Conservation (phyloP, 2,329 filamentous ascomycete species). For the Metarhizium rileyi region DNA sequence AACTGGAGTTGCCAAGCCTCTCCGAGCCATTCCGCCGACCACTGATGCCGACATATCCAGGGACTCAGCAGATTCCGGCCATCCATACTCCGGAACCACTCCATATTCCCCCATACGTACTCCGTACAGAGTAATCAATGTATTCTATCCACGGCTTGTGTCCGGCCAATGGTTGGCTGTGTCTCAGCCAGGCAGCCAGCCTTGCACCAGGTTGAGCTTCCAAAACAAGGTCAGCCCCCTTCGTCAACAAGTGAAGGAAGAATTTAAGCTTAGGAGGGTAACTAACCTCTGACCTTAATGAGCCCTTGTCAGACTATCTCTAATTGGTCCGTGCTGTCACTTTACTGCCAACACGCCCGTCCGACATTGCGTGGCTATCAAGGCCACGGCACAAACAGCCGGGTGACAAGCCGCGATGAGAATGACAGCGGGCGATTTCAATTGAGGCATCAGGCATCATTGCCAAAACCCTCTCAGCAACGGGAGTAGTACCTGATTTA, state of each 20-base stretch:
- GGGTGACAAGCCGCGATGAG: not conserved
- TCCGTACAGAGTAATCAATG: not conserved
- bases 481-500: too few relatives aligned
- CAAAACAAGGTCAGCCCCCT: slow-evolving; percentile 1
- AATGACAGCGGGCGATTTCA: not conserved
- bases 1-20: not conserved
- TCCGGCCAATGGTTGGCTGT: not conserved
- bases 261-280: slow-evolving; percentile 12
- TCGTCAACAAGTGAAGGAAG: slow-evolving; percentile 2
- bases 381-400: not conserved
- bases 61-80: not conserved
- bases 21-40: not conserved
- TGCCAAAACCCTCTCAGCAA: too few relatives aligned
- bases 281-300: slow-evolving; percentile 6
- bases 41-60: not conserved
- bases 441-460: not conserved
- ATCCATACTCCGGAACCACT: not conserved
- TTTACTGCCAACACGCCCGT: not conserved
- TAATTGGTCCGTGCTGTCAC: not conserved
- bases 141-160: not conserved
- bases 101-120: not conserved
- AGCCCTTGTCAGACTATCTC: not conserved
- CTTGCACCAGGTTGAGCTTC: not conserved
- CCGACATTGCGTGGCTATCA: not conserved
- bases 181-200: not conserved